A percentile compares a stretch with the other conserved stretches of the same genome.
phyloP scores from a whole-genome alignment of 2,329 filamentous ascomycete genomes.

The Epichloe baconii region DNA sequence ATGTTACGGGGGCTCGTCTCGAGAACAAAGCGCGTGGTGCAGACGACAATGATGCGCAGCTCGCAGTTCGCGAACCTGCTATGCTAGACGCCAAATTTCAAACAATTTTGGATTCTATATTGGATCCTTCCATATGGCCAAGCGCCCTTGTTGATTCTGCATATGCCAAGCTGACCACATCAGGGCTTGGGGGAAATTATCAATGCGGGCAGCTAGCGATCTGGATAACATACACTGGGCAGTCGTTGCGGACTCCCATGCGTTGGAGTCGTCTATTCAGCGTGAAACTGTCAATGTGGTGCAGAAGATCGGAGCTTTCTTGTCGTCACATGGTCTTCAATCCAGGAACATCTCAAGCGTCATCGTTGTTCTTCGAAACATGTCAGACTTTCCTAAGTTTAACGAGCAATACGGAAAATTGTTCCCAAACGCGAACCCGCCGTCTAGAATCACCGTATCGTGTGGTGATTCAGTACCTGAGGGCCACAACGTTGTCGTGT shows the following conservation, averaged over 20 bases:
- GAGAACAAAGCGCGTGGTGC: conserved; percentile 23
- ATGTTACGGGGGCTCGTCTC: conserved; percentile 45
- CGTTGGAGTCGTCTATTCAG: conserved; percentile 23
- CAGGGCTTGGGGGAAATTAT: background rate
- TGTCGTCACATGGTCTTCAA: conserved; percentile 20
- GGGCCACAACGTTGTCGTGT: conserved; percentile 47
- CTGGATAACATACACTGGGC: conserved; percentile 24
- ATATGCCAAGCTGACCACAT: background rate
- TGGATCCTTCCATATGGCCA: conserved; percentile 10
- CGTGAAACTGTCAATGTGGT: conserved; percentile 37
- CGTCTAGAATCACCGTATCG: conserved; percentile 71
- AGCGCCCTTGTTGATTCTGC: background rate
- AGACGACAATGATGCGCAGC: conserved; percentile 7
- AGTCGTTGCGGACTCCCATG: conserved; percentile 18
- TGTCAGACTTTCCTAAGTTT: conserved; percentile 64
- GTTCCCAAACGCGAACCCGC: conserved; percentile 69
- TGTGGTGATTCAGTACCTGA: conserved; percentile 54
- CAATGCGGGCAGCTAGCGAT: conserved; percentile 4
- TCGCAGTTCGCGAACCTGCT: conserved; percentile 41
- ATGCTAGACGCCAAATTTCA: conserved; percentile 53
- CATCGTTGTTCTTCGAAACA: conserved; percentile 60
- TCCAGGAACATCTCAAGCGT: conserved; percentile 36
- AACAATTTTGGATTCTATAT: conserved; percentile 20
- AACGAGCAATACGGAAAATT: conserved; percentile 65
- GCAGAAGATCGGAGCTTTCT: conserved; percentile 27